phyloP scores from a whole-genome alignment of 192 early-diverging fungal species.

The Phycomyces blakesleeanus region DNA sequence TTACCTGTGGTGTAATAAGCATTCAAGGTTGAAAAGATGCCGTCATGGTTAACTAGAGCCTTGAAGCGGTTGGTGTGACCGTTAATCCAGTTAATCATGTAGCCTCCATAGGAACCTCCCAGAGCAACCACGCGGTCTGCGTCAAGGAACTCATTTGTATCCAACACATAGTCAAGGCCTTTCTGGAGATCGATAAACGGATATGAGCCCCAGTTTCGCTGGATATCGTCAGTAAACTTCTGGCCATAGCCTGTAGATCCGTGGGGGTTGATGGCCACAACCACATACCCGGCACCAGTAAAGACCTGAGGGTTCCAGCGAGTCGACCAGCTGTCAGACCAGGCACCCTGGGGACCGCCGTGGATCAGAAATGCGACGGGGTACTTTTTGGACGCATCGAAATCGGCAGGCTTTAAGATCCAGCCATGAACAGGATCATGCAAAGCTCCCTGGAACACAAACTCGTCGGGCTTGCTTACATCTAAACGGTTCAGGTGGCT shows the following conservation, averaged over 20 bases:
- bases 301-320: conserved; percentile 77
- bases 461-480: conserved; percentile 54
- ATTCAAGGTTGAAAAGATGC: conserved; percentile 57
- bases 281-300: conserved; percentile 66
- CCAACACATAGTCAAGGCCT: conserved; percentile 60
- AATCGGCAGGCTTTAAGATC: conserved; percentile 58
- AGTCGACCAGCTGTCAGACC: conserved; percentile 59
- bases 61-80: conserved; percentile 65
- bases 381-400: conserved; percentile 54
- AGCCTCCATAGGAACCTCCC: conserved; percentile 78
- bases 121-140: conserved; percentile 50
- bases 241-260: conserved; percentile 81
- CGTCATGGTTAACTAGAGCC: conserved; percentile 70
- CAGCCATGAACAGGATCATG: conserved; percentile 59
- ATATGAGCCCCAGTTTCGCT: conserved; percentile 69
- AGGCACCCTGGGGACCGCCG: conserved; percentile 77
- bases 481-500: conserved; percentile 43
- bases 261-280: conserved; percentile 70
- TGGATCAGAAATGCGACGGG: conserved; percentile 79
- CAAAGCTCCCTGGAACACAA: conserved; percentile 66
- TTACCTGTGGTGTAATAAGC: conserved; percentile 59
- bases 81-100: conserved; percentile 86
- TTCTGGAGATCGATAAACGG: conserved; percentile 75
- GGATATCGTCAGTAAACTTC: conserved; percentile 69
- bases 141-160: conserved; percentile 55